A percentile compares a stretch with the other conserved stretches of the same genome.
Evolutionary conservation across 495 filamentous ascomycete genomes (phyloP).

Genomic region (Pyrenula massariospora): DNA sequence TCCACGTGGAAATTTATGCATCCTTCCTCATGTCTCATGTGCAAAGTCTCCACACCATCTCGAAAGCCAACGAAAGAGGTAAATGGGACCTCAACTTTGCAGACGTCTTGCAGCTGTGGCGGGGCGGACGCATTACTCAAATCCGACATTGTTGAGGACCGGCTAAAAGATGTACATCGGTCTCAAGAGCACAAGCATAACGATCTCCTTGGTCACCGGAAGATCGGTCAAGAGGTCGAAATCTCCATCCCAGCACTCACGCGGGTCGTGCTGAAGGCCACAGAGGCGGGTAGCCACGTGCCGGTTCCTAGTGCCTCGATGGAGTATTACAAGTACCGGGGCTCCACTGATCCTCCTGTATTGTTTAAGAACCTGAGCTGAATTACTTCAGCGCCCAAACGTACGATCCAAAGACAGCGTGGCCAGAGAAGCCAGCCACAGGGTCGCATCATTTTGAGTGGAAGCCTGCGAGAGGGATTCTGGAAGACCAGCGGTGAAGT

Average conservation of each 20-base stretch:
- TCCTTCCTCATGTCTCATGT: slow-evolving; percentile 52
- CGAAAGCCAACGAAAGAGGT: slow-evolving; percentile 45
- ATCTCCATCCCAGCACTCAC: slow-evolving; percentile 39
- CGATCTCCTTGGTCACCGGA: slow-evolving; percentile 31
- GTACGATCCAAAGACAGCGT: slow-evolving; percentile 44
- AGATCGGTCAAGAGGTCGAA: slow-evolving; percentile 42
- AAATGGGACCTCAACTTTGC: slow-evolving; percentile 51
- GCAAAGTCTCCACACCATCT: slow-evolving; percentile 59
- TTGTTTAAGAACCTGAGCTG: slow-evolving; percentile 65
- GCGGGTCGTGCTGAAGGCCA: slow-evolving; percentile 41
- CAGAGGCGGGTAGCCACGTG: slow-evolving; percentile 50
- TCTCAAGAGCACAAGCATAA: slow-evolving; percentile 19
- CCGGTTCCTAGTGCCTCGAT: slow-evolving; percentile 52
- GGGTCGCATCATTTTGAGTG: slow-evolving; percentile 47
- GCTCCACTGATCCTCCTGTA: slow-evolving; percentile 45
- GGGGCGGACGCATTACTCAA: slow-evolving; percentile 65
- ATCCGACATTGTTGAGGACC: slow-evolving; percentile 51
- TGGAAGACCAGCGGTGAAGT: background rate
- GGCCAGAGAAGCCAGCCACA: slow-evolving; percentile 31
- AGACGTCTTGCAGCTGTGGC: slow-evolving; percentile 57
- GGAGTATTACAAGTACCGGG: slow-evolving; percentile 59
- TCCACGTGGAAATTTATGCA: slow-evolving; percentile 50
- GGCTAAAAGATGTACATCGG: slow-evolving; percentile 36
- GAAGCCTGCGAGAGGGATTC: slow-evolving; percentile 26
- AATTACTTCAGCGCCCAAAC: slow-evolving; percentile 66